phyloP scores from a whole-genome alignment of 345 rosid genomes.

The Hirschfeldia incana region DNA sequence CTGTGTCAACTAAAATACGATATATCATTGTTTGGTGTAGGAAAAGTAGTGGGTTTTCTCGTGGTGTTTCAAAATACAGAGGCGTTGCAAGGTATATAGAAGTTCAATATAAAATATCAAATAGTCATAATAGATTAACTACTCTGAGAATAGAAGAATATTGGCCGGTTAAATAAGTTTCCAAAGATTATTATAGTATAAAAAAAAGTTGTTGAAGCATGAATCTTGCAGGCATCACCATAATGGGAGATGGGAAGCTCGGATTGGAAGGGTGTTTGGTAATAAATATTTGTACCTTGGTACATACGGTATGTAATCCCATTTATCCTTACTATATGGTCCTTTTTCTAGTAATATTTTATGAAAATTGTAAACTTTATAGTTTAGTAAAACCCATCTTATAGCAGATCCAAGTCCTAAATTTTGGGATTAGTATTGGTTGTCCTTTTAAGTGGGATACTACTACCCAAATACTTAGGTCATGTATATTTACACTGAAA shows the following conservation, averaged over 20 bases:
- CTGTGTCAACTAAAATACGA: background rate
- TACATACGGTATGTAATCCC: conserved; percentile 49
- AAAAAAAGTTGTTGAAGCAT: background rate
- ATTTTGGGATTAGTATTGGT: conserved; percentile 4
- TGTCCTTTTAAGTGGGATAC: background rate
- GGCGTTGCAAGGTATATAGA: conserved; percentile 82
- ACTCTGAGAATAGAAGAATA: background rate
- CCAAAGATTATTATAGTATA: background rate
- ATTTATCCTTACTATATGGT: background rate
- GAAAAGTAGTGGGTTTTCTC: conserved; percentile 95
- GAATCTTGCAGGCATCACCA: conserved; percentile 60
- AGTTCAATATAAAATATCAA: background rate
- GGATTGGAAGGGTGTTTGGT: conserved; percentile 79
- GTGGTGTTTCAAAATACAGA: conserved; percentile 92
- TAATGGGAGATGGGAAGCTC: conserved; percentile 81
- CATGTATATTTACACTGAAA: background rate
- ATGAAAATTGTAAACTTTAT: background rate
- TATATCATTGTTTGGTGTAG: conserved; percentile 40
- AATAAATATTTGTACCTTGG: conserved; percentile 79
- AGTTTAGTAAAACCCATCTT: background rate
- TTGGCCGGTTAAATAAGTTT: background rate
- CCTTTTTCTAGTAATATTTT: background rate
- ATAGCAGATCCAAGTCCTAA: background rate
- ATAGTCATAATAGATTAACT: background rate
- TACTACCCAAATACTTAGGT: background rate